These are phyloP conservation scores for Neocatenulostroma microsporum DNA, from an alignment of 2,329 filamentous ascomycete species.

Conservation along the genomic window DNA sequence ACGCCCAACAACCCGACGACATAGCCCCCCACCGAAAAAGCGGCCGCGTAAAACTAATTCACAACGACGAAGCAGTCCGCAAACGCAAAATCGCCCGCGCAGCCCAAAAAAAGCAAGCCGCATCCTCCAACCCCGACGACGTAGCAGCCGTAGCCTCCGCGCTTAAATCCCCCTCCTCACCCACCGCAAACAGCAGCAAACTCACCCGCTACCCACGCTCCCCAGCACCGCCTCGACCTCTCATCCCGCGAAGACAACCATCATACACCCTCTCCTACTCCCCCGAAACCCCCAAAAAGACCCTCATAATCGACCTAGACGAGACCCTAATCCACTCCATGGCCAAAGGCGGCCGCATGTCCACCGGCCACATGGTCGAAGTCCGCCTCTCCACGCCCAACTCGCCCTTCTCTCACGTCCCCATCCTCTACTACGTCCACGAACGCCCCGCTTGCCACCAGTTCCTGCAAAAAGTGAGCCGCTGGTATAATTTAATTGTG, in stretches of 20 bases:
- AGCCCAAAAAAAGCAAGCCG: constrained; percentile 8
- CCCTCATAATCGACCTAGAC: constrained; percentile 87
- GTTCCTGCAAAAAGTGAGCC: constrained; percentile 84
- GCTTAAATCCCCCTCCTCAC: constrained; percentile 88
- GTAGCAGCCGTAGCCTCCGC: constrained; percentile 55
- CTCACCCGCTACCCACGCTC: constrained; percentile 86
- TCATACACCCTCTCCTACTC: constrained; percentile 64
- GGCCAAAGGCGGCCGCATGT: constrained; percentile 92
- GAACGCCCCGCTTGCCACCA: constrained; percentile 96
- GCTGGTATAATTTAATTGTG: constrained; percentile 96
- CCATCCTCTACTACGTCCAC: constrained; percentile 97
- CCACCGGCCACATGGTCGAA: constrained; percentile 97
- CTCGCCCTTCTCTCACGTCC: constrained; percentile 51
- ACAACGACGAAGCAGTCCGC: constrained; percentile 67
- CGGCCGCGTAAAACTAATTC: constrained; percentile 81
- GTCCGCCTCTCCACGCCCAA: constrained; percentile 41
- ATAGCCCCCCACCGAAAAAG: constrained; percentile 63
- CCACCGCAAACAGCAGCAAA: constrained; percentile 48
- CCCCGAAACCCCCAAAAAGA: constrained; percentile 67
- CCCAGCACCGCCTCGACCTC: constrained; percentile 77
- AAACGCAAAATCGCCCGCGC: constrained; percentile 64
- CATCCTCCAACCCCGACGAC: constrained; percentile 26
- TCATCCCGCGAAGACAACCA: constrained; percentile 81
- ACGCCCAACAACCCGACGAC: constrained; percentile 46
- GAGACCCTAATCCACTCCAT: constrained; percentile 98